Base-by-base conservation (phyloP, 2,329 filamentous ascomycete species). In the Rhynchosporium graminicola region DNA sequence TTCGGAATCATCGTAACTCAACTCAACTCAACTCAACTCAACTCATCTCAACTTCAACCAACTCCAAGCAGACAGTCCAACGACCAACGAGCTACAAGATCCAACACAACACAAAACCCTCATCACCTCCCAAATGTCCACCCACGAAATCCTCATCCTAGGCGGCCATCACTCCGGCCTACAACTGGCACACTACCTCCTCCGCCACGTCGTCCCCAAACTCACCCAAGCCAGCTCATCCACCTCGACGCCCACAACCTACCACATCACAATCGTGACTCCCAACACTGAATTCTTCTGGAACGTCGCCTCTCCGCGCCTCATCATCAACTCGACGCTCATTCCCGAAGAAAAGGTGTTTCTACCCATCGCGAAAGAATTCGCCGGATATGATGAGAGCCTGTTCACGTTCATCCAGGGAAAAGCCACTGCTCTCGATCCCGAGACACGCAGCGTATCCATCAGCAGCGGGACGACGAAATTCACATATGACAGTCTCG, bases 191-290 rank as follows among this genome's bases (percentile, higher is more conserved):
- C 82, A 85, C 64, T 81, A 82, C 67, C 72, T 82, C 31, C 77
- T 82, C 48, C 79, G 79, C 63, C 80, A 85, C 71, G 74, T 76
- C 26, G 59, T 83, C 15, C 80, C 82, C 0, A 65, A 73, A 38
- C 67, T 77, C 1, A 29, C 57, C 3, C 60, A 48, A 8, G 45
- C 57, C 6, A 57, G 46, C n/a, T 58, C 61, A 29, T 12, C 40
- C 13, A 59, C 58, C 15, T 75, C 75, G 20, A 1, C 20, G 20
- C 20, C 20, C 20, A 20, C 20, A 20, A 20, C 20, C 8, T 83
- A 83, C 70, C 80, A 81, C 59, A 74, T 87, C 54, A 79, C 80
- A 50, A 74, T 85, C n/a, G 76, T 87, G 69, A 79, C 80, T 63
- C 82, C 83, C 3, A 80, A 80, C 13, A 75, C 77, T 3, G 75